Evolutionary conservation across 2,329 filamentous ascomycete species (phyloP).

Genomic region (Aspergillus oerlinghausenensis): DNA sequence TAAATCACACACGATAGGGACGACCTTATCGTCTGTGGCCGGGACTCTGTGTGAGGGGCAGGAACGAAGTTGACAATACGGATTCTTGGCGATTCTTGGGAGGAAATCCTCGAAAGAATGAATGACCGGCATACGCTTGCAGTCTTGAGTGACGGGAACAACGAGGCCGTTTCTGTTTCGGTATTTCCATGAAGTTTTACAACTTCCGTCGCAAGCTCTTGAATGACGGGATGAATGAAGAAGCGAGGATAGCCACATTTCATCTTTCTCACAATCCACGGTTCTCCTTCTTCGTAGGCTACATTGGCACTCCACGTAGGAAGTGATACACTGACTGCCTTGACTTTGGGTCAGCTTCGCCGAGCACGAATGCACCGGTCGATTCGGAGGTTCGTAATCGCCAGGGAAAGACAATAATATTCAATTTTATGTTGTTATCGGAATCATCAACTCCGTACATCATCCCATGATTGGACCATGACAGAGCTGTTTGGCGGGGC

Average conservation of each 20-base stretch:
- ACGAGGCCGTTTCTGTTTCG: slow-evolving; percentile 63
- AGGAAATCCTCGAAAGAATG: slow-evolving; percentile 46
- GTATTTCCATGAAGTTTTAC: slow-evolving; percentile 52
- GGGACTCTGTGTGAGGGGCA: slow-evolving; percentile 61
- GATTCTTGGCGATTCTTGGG: slow-evolving; percentile 44
- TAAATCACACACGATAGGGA: slow-evolving; percentile 68
- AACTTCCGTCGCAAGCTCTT: slow-evolving; percentile 66
- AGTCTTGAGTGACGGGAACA: slow-evolving; percentile 70
- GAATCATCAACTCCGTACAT: neutral
- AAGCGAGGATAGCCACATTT: slow-evolving; percentile 90
- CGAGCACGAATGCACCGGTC: neutral
- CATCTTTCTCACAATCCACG: slow-evolving; percentile 82
- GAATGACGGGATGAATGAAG: slow-evolving; percentile 82
- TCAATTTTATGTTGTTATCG: neutral
- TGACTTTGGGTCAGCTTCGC: slow-evolving; percentile 7
- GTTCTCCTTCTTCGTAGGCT: slow-evolving; percentile 87
- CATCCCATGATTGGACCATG: neutral
- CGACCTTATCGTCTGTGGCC: slow-evolving; percentile 51
- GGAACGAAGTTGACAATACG: slow-evolving; percentile 51
- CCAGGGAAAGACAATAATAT: neutral
- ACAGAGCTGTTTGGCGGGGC: slow-evolving; percentile 11
- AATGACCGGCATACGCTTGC: slow-evolving; percentile 74
- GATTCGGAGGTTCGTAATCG: too few relatives aligned
- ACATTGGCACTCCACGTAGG: slow-evolving; percentile 90
- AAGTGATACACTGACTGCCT: slow-evolving; percentile 95